These are phyloP conservation scores for Yarrowia bubula DNA, from an alignment of 805 yeast genomes.

Conservation along the genomic window DNA sequence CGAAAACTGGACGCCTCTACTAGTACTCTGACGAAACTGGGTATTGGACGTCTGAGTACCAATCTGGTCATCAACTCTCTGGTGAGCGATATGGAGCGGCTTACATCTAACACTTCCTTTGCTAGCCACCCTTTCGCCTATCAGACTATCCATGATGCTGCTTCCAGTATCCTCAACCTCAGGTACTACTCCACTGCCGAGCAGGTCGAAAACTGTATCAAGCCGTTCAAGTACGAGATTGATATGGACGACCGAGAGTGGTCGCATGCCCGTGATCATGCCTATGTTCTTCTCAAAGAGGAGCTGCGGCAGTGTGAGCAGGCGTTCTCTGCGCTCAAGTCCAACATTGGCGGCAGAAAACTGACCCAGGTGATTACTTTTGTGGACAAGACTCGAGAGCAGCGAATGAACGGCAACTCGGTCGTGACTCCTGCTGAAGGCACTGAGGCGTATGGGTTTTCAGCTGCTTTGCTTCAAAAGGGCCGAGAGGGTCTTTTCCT, in stretches of 20 bases:
- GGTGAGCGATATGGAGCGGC: constrained; percentile 68
- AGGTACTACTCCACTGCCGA: constrained; percentile 91
- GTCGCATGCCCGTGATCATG: constrained; percentile 75
- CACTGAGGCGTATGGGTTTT: constrained; percentile 80
- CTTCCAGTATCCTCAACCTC: constrained; percentile 69
- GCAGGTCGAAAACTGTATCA: constrained; percentile 97
- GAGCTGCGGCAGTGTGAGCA: constrained; percentile 80
- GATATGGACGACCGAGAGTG: constrained; percentile 96
- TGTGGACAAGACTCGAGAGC: constrained; percentile 38
- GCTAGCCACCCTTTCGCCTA: constrained; percentile 84
- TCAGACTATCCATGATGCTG: constrained; percentile 79
- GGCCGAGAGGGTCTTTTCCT: constrained; percentile 86
- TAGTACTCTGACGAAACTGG: constrained; percentile 82
- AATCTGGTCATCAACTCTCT: constrained; percentile 77
- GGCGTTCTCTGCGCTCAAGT: constrained; percentile 57
- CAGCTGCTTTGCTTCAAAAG: constrained; percentile 65
- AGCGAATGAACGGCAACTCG: constrained; percentile 27
- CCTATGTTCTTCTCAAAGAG: constrained; percentile 70
- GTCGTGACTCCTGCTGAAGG: constrained; percentile 39
- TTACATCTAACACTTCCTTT: constrained; percentile 72
- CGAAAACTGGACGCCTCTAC: constrained; percentile 81
- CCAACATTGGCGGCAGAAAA: constrained; percentile 78
- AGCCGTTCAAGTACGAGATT: constrained; percentile 95
- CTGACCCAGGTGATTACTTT: constrained; percentile 79
- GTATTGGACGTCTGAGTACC: constrained; percentile 89